A percentile compares a stretch with the other conserved stretches of the same genome.
phyloP scores from a whole-genome alignment of 306 rosid genomes.

The Mucuna pruriens region DNA sequence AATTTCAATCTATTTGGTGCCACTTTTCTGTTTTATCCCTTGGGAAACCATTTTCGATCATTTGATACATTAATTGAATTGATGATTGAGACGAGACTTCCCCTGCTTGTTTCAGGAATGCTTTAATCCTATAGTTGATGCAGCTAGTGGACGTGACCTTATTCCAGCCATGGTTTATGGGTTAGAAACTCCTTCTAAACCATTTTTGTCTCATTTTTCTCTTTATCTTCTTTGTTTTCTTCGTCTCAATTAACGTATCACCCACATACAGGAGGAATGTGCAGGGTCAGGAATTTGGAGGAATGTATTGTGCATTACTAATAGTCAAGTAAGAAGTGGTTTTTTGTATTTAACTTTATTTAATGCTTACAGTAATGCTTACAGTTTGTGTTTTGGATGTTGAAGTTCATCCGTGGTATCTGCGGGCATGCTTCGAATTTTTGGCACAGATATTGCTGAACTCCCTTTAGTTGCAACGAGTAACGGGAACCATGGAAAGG shows the following conservation, averaged over 20 bases:
- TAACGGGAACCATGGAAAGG: constrained; percentile 87
- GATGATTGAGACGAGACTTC: constrained; percentile 29
- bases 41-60: background rate
- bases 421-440: constrained; percentile 83
- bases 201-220: constrained; percentile 25
- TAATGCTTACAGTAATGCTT: constrained; percentile 29
- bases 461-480: constrained; percentile 97
- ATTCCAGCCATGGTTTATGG: constrained; percentile 98
- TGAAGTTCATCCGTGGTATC: constrained; percentile 92
- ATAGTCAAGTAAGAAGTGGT: constrained; percentile 74
- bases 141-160: constrained; percentile 83
- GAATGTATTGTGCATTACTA: constrained; percentile 89
- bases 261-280: constrained; percentile 68
- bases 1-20: constrained; percentile 8
- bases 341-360: constrained; percentile 27
- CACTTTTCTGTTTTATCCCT: constrained; percentile 27
- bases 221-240: background rate
- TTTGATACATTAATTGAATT: constrained; percentile 2
- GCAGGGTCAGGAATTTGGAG: constrained; percentile 91
- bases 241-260: constrained; percentile 21
- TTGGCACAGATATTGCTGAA: constrained; percentile 89
- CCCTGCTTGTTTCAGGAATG: constrained; percentile 69
- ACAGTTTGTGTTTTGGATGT: constrained; percentile 37
- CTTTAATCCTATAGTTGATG: constrained; percentile 89
- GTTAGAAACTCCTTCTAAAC: constrained; percentile 51